A percentile compares a stretch with the other conserved stretches of the same genome.
phyloP scores from a whole-genome alignment of 257 asterid genomes.

The Solanum acaule region DNA sequence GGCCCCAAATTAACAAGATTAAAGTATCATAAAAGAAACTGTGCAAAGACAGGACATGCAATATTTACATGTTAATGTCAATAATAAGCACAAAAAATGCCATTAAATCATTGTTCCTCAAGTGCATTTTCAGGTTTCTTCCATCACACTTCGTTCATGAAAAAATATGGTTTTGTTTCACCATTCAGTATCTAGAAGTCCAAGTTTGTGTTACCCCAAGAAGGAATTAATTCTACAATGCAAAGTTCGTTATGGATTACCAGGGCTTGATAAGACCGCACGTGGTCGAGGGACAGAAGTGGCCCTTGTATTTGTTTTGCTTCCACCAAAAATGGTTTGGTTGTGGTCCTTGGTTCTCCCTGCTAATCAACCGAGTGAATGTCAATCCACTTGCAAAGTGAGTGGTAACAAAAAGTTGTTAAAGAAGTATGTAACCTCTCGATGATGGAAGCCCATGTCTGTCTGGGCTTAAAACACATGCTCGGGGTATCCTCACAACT shows the following conservation, averaged over 20 bases:
- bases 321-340: constrained; percentile 27
- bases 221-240: not conserved
- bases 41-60: not conserved
- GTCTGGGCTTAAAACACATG: constrained; percentile 41
- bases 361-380: constrained; percentile 1
- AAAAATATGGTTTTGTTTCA: not conserved
- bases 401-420: not conserved
- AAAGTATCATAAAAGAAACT: not conserved
- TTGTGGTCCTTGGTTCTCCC: constrained; percentile 24
- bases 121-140: not conserved
- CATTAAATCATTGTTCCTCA: not conserved
- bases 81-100: not conserved
- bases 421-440: constrained; percentile 31
- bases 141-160: not conserved
- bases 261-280: constrained; percentile 95
- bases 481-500: constrained; percentile 54
- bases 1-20: not conserved
- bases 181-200: not conserved
- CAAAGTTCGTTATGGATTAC: constrained; percentile 18
- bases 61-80: not conserved
- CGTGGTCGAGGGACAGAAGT: constrained; percentile 77
- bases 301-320: constrained; percentile 31
- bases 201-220: not conserved
- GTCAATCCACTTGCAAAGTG: not conserved
- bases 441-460: constrained; percentile 21